Conservation (phyloP, 495 filamentous ascomycete genomes). For the Oleoguttula mirabilis region DNA sequence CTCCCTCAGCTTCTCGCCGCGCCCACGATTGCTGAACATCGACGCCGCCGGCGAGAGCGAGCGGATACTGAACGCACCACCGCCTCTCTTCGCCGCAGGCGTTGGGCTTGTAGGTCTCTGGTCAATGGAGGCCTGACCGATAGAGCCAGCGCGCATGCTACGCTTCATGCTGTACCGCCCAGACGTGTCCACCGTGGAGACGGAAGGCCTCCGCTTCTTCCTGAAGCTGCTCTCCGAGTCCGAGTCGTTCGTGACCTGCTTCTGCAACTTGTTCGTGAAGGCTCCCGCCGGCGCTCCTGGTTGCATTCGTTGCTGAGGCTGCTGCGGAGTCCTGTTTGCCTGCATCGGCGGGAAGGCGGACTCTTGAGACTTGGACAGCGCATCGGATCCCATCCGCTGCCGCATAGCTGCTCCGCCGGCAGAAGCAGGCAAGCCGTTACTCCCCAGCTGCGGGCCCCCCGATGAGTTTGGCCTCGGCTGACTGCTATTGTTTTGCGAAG, state of each 20-base stretch:
- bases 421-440: neutral
- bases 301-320: neutral
- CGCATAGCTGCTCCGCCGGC: neutral
- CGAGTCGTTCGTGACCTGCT: conserved; percentile 36
- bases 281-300: neutral
- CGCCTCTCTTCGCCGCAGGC: conserved; percentile 24
- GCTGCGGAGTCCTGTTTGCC: neutral
- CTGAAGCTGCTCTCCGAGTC: conserved; percentile 49
- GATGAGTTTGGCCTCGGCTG: neutral
- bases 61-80: conserved; percentile 34
- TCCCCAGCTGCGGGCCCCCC: neutral
- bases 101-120: conserved; percentile 26
- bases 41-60: conserved; percentile 34
- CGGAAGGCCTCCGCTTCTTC: conserved; percentile 32
- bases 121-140: conserved; percentile 21
- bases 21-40: conserved; percentile 6
- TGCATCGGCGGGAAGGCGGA: conserved; percentile 6
- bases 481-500: neutral
- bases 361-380: neutral
- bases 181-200: conserved; percentile 13
- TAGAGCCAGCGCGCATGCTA: conserved; percentile 38
- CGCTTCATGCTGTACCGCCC: conserved; percentile 41
- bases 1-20: conserved; percentile 4
- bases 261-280: conserved; percentile 7
- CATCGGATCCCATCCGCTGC: neutral